These are phyloP conservation scores for Chalciporus sphaerocephalus DNA, from an alignment of 768 basidiomycete genomes.

Conservation along the genomic window DNA sequence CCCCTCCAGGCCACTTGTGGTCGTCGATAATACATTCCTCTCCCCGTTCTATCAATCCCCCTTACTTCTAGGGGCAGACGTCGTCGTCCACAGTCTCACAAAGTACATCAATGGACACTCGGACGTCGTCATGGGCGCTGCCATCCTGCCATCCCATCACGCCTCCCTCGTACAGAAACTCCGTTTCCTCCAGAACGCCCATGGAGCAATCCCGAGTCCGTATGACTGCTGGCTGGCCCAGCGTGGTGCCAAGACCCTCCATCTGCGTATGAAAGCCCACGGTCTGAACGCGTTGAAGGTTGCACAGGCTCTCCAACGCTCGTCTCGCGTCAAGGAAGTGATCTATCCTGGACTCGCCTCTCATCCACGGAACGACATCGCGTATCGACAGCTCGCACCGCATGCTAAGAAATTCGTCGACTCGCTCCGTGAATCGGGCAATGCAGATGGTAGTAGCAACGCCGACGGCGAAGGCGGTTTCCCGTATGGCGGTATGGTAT, in stretches of 20 bases:
- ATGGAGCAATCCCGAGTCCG: slow-evolving; percentile 78
- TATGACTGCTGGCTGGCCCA: slow-evolving; percentile 90
- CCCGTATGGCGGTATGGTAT: slow-evolving; percentile 89
- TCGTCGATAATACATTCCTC: slow-evolving; percentile 93
- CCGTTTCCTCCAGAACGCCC: slow-evolving; percentile 87
- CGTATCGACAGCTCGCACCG: slow-evolving; percentile 57
- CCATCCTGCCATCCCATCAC: slow-evolving; percentile 63
- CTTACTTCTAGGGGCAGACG: slow-evolving; percentile 77
- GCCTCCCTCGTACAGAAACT: slow-evolving; percentile 48
- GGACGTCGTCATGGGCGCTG: slow-evolving; percentile 86
- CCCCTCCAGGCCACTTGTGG: slow-evolving; percentile 64
- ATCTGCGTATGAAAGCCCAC: slow-evolving; percentile 82
- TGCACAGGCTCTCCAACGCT: slow-evolving; percentile 54
- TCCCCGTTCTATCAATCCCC: slow-evolving; percentile 91
- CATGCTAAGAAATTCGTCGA: slow-evolving; percentile 68
- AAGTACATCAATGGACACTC: slow-evolving; percentile 96
- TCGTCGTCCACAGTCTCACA: slow-evolving; percentile 78
- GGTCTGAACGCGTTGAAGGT: slow-evolving; percentile 78
- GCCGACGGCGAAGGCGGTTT: slow-evolving; percentile 49
- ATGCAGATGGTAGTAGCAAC: slow-evolving; percentile 12
- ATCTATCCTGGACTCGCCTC: slow-evolving; percentile 79
- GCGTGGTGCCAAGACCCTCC: slow-evolving; percentile 87
- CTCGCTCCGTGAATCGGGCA: slow-evolving; percentile 29
- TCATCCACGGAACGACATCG: slow-evolving; percentile 63
- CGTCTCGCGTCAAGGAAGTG: slow-evolving; percentile 67